A percentile compares a stretch with the other conserved stretches of the same genome.
These are phyloP conservation scores for Salvia splendens DNA, from an alignment of 257 asterid genomes.

Conservation along the genomic window DNA sequence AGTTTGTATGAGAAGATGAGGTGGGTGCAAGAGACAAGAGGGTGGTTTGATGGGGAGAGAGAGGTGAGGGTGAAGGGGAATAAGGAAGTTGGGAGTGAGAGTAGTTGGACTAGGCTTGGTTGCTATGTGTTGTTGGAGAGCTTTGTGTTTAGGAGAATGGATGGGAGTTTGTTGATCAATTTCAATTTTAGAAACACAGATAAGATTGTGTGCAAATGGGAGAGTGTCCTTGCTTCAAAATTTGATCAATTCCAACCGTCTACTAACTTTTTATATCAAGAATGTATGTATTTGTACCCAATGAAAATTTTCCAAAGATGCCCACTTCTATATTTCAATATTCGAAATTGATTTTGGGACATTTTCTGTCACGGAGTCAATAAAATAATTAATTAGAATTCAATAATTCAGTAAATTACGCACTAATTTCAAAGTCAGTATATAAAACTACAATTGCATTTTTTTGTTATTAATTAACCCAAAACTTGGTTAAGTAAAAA, in stretches of 20 bases:
- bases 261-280: not conserved
- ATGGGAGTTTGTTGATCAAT: constrained; percentile 68
- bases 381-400: no score
- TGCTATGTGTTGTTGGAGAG: constrained; percentile 82
- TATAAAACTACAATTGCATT: no score
- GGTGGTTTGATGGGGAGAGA: constrained; percentile 70
- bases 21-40: constrained; percentile 63
- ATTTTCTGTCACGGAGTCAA: no score
- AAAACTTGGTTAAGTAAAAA: no score
- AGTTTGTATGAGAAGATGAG: constrained; percentile 59
- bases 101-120: constrained; percentile 62
- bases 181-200: constrained; percentile 49
- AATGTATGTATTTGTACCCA: no score
- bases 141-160: constrained; percentile 68
- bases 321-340: no score
- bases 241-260: constrained; percentile 3
- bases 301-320: no score
- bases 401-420: no score
- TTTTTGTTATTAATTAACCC: no score
- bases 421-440: no score
- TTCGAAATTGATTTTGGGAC: no score
- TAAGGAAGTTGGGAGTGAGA: constrained; percentile 44
- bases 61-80: constrained; percentile 61
- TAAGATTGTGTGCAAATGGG: constrained; percentile 61
- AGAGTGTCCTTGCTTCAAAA: constrained; percentile 28